Percentiles rank a stretch among this genome's conserved stretches.
Evolutionary conservation across 176 grass and related monocot genomes (phyloP).

Genomic region (Musa beccarii): DNA sequence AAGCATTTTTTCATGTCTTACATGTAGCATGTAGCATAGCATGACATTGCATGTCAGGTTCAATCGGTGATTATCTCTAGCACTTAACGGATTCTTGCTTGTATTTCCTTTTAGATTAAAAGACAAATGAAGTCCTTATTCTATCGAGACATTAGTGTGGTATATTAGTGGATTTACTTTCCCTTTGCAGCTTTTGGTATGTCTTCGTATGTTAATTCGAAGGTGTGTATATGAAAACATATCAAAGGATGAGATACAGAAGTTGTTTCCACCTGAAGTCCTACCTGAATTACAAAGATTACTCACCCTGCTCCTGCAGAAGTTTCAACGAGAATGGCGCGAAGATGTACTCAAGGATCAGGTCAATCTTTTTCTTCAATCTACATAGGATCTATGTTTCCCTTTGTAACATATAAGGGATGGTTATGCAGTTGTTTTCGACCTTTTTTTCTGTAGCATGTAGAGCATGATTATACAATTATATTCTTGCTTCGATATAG

Average conservation of each 20-base stretch:
- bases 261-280: constrained; percentile 61
- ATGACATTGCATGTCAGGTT: not conserved
- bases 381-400: not conserved
- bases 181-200: constrained; percentile 60
- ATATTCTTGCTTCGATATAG: not conserved
- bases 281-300: constrained; percentile 60
- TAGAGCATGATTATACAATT: not conserved
- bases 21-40: not conserved
- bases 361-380: constrained; percentile 21
- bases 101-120: not conserved
- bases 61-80: not conserved
- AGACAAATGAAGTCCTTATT: not conserved
- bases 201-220: constrained; percentile 66
- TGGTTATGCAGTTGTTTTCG: not conserved
- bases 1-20: not conserved
- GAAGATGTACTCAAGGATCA: constrained; percentile 56
- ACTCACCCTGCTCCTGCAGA: constrained; percentile 78
- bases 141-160: not conserved
- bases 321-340: constrained; percentile 78
- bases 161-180: not conserved
- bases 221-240: constrained; percentile 50
- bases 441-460: no score
- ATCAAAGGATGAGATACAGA: constrained; percentile 51
- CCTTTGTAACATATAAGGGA: not conserved
- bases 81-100: not conserved